These are phyloP conservation scores for Suhomyces bribrorum DNA, from an alignment of 1,139 yeast genomes.

Conservation along the genomic window DNA sequence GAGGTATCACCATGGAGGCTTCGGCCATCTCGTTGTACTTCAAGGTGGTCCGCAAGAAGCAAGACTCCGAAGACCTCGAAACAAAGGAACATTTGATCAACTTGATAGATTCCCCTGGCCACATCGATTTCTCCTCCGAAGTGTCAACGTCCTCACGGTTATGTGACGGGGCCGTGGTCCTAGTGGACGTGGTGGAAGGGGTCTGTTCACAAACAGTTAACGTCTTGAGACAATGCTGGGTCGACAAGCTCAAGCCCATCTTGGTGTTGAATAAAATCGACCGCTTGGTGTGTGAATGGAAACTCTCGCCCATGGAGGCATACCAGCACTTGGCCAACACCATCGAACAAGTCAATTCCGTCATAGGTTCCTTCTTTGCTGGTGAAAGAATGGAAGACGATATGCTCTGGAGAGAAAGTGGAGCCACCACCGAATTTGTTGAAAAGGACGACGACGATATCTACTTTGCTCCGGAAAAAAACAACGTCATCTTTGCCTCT, in stretches of 20 bases:
- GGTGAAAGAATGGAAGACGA: slow-evolving; percentile 95
- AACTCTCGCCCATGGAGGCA: slow-evolving; percentile 82
- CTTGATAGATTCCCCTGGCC: slow-evolving; percentile 97
- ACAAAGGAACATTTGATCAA: slow-evolving; percentile 83
- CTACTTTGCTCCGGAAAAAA: slow-evolving; percentile 85
- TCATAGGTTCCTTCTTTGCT: slow-evolving; percentile 87
- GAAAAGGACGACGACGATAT: slow-evolving; percentile 82
- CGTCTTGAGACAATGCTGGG: slow-evolving; percentile 94
- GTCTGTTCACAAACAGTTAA: slow-evolving; percentile 96
- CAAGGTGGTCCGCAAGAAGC: slow-evolving; percentile 53
- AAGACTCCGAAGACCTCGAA: slow-evolving; percentile 32
- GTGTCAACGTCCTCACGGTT: slow-evolving; percentile 93
- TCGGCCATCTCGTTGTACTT: slow-evolving; percentile 89
- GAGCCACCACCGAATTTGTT: slow-evolving; percentile 56
- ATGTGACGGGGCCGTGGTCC: slow-evolving; percentile 94
- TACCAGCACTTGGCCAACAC: slow-evolving; percentile 74
- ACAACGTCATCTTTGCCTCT: slow-evolving; percentile 91
- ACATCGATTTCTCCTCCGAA: slow-evolving; percentile 94
- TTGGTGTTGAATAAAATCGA: slow-evolving; percentile 94
- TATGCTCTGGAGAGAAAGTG: slow-evolving; percentile 74
- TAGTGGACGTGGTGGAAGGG: slow-evolving; percentile 97
- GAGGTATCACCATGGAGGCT: slow-evolving; percentile 98
- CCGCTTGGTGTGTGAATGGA: slow-evolving; percentile 78
- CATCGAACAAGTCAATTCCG: slow-evolving; percentile 93
- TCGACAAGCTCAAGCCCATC: slow-evolving; percentile 83